phyloP scores from a whole-genome alignment of 768 basidiomycete genomes.

The Tricholoma sp. region DNA sequence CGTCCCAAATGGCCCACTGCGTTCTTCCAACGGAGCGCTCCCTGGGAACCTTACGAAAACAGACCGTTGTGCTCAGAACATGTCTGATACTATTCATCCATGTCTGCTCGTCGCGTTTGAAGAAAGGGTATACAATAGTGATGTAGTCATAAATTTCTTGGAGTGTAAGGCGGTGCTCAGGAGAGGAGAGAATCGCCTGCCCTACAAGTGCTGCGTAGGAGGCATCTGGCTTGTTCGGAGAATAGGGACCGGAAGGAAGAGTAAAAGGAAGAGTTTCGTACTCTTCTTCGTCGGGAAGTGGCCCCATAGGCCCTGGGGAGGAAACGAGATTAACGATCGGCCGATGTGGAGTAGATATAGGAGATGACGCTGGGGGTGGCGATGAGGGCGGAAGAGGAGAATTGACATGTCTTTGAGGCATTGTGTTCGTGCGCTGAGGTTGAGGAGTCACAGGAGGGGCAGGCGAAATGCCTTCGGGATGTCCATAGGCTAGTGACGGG shows the following conservation, averaged over 20 bases:
- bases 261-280: slow-evolving; percentile 65
- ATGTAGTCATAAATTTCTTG: slow-evolving; percentile 98
- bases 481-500: slow-evolving; percentile 27
- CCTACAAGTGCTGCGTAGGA: slow-evolving; percentile 97
- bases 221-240: slow-evolving; percentile 70
- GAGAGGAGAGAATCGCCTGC: slow-evolving; percentile 85
- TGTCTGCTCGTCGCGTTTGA: slow-evolving; percentile 86
- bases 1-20: slow-evolving; percentile 83
- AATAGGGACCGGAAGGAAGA: slow-evolving; percentile 83
- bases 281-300: slow-evolving; percentile 57
- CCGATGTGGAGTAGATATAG: slow-evolving; percentile 57
- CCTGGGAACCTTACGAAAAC: slow-evolving; percentile 81
- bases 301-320: slow-evolving; percentile 76
- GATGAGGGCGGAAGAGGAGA: slow-evolving; percentile 60
- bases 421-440: slow-evolving; percentile 32
- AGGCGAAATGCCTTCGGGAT: slow-evolving; percentile 28
- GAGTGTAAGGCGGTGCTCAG: slow-evolving; percentile 78
- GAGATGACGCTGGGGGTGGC: slow-evolving; percentile 50
- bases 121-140: slow-evolving; percentile 88
- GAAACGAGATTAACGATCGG: slow-evolving; percentile 70
- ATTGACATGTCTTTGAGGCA: slow-evolving; percentile 27
- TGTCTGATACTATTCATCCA: slow-evolving; percentile 99
- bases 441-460: slow-evolving; percentile 47
- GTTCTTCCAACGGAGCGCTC: slow-evolving; percentile 77
- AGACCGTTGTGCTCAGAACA: slow-evolving; percentile 87